phyloP scores from a whole-genome alignment of 495 filamentous ascomycete species.

The Penicillium argentinense region DNA sequence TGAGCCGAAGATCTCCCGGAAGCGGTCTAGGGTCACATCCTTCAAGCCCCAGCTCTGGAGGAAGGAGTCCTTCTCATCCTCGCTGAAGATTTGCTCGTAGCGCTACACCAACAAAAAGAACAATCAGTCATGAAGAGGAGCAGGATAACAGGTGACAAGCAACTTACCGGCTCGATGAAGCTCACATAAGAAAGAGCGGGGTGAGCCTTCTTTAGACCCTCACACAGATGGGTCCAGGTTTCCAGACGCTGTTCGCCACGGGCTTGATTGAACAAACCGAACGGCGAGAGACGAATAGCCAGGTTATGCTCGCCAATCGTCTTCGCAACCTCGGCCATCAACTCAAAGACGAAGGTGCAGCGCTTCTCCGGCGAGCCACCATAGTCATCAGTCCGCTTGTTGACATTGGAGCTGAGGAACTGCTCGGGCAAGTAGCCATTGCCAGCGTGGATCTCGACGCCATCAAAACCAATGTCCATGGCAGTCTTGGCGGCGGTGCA shows the following conservation, averaged over 20 bases:
- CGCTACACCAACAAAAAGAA: constrained; percentile 29
- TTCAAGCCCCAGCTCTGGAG: constrained; percentile 43
- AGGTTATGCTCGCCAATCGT: constrained; percentile 30
- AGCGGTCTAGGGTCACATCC: constrained; percentile 34
- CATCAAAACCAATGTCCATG: constrained; percentile 61
- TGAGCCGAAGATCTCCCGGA: constrained; percentile 45
- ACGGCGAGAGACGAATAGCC: constrained; percentile 48
- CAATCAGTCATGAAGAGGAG: too few relatives aligned
- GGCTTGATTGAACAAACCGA: constrained; percentile 51
- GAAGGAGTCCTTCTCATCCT: constrained; percentile 46
- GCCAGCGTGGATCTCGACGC: constrained; percentile 54
- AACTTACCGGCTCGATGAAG: constrained; percentile 51
- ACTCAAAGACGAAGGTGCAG: constrained; percentile 45
- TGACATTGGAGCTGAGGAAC: constrained; percentile 51
- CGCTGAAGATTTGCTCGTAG: constrained; percentile 49
- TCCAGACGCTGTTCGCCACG: constrained; percentile 37
- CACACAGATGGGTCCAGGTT: constrained; percentile 51
- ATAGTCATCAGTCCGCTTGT: constrained; percentile 51
- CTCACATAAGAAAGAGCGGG: constrained; percentile 50
- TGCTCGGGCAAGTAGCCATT: constrained; percentile 58
- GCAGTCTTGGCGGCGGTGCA: constrained; percentile 59
- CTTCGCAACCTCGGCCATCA: constrained; percentile 30
- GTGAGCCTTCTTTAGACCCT: constrained; percentile 47
- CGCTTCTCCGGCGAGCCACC: constrained; percentile 54
- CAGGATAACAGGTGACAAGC: not conserved